Evolutionary conservation across 176 grass and related monocot species (phyloP), one percentile per base, ranked within the genome.

Genomic region (Urochloa ruziziensis): DNA sequence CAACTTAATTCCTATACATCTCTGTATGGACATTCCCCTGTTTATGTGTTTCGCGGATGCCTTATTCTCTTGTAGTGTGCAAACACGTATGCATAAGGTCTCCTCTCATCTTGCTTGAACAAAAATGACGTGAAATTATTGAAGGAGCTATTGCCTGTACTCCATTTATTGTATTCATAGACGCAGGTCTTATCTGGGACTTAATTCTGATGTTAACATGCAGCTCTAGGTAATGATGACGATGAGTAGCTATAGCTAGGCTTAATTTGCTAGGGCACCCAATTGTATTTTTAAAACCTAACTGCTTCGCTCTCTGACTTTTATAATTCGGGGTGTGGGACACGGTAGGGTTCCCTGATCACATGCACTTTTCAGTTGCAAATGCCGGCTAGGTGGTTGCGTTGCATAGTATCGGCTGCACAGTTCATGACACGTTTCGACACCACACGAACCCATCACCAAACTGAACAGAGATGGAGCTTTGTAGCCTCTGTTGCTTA

Each of bases 401-500:
- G 60, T n/a, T n/a, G n/a, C n/a, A n/a, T 75, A 70, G 67, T 16
- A 27, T 17, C 44, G 35, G 19, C 53, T 24, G 67, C 54, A 78
- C 65, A 83, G 80, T 88, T 19, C 0, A 4, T 83, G 86, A 54
- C 86, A 88, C 86, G 86, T 88, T 88, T 88, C 86, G 80, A 53
- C 73, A 43, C 73, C 80, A 72, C 80, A 63, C 42, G 53, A 70
- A 19, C 7, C 62, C 3, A n/a, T 10, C n/a, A 0, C 17, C 13
- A 43, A 66, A 40, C n/a, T 70, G 11, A 70, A 70, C 24, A 44
- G n/a, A 70, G n/a, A 56, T n/a, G 21, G 8, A n/a, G 7, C 49
- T 17, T 52, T 10, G 7, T n/a, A 12, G 43, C 10, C 14, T 46
- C 4, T 18, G 48, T 14, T 10, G 10, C 10, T 49, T 49, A 49